These are phyloP conservation scores for Coemansia erecta DNA, from an alignment of 192 early-diverging fungal genomes.

Conservation along the genomic window DNA sequence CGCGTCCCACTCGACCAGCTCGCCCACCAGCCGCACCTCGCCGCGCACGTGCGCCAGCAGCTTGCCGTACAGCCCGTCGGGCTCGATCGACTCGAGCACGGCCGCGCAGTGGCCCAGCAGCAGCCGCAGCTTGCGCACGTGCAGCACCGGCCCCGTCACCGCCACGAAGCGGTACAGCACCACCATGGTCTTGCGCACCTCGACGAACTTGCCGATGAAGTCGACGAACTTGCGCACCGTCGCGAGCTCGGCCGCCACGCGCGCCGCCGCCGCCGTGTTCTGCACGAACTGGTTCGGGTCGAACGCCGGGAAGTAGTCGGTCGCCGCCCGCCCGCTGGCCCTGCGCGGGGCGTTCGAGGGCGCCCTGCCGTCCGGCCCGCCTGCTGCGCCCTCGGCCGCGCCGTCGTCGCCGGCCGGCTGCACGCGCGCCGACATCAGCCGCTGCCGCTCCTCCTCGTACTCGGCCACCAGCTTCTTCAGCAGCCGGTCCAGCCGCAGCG, in stretches of 20 bases:
- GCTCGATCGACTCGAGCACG: conserved; percentile 20
- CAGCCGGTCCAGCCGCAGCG: conserved; percentile 31
- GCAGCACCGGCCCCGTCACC: conserved; percentile 44
- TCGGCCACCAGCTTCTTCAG: conserved; percentile 30
- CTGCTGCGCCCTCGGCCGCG: background rate
- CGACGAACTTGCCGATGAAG: conserved; percentile 41
- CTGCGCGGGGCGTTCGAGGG: background rate
- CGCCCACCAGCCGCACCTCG: conserved; percentile 39
- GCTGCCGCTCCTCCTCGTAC: conserved; percentile 43
- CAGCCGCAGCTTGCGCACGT: conserved; percentile 25
- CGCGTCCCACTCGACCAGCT: conserved; percentile 40
- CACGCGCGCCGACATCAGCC: conserved; percentile 18
- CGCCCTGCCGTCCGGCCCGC: background rate
- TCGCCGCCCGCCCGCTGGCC: background rate
- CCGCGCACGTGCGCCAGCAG: conserved; percentile 33
- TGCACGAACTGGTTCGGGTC: conserved; percentile 33
- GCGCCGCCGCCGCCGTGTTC: conserved; percentile 33
- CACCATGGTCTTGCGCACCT: conserved; percentile 51
- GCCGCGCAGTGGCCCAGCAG: conserved; percentile 35
- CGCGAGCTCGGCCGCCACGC: conserved; percentile 35
- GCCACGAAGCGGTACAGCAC: conserved; percentile 50
- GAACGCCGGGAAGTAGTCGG: conserved; percentile 15
- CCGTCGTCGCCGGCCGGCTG: conserved; percentile 9
- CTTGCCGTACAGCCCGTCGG: conserved; percentile 26
- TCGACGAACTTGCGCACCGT: conserved; percentile 31